Evolutionary conservation across 1,284 basidiomycete genomes (phyloP), one percentile per base, ranked within the genome.

Genomic region (Neolentinus lepideus): DNA sequence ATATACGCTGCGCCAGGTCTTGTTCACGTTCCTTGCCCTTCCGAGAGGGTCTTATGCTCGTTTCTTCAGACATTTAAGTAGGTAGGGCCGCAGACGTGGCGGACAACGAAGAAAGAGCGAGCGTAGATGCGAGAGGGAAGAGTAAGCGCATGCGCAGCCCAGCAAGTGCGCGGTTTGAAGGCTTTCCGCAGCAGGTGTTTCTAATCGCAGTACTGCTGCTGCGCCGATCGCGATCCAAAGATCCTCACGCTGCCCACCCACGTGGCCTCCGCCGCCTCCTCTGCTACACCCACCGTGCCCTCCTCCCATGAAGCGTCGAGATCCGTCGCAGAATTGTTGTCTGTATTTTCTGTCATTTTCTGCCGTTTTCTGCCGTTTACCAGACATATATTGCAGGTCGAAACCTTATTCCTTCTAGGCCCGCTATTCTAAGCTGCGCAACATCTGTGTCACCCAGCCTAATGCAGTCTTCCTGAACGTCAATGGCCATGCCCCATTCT

Each of bases 1-100:
- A 75, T 38, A 90, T 72, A 59, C 76, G 78, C 65, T 88, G 81
- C 56, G 83, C 85, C 43, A 91, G 66, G 69, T 90, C 85, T n/a
- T 14, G 26, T 35, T 76, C 73, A 43, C 69, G 71, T 57, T 74
- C 71, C 61, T 70, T 73, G 54, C 66, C 65, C 55, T 69, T 71
- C 48, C 70, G 64, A 26, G 66, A 63, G 47, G 59, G 45, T 12
- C 56, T 29, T 16, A 26, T 9, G 14, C 8, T 24, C 4, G 47
- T 25, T 25, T 50, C 47, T 10, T 50, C 47, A 25, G 22, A 4
- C 47, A 50, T 50, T 43, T 43, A 43, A 6, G 19, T 6, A 21
- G 16, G 38, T 43, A 43, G 19, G 16, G 38, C 16, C 38, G 38
- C 38, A 43, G 38, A 43, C 38, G 19, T n/a, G 6, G 19, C 38